A percentile compares a stretch with the other conserved stretches of the same genome.
phyloP scores from a whole-genome alignment of 495 filamentous ascomycete genomes.

The Schizothecium vesticola region DNA sequence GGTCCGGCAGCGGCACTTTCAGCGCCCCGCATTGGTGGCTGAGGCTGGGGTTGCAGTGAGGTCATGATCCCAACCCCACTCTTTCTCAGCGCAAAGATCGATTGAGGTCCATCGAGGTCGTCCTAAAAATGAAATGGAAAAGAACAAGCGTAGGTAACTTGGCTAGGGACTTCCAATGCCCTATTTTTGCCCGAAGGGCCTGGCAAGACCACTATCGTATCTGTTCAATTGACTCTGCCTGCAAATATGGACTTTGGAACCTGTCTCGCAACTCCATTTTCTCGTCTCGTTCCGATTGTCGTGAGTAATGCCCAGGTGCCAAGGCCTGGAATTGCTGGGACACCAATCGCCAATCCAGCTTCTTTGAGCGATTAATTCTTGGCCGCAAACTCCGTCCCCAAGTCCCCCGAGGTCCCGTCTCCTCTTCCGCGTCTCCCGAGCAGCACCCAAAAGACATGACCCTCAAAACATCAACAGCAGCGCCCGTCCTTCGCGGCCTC shows the following conservation, averaged over 20 bases:
- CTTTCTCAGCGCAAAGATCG: not conserved
- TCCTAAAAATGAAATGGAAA: not conserved
- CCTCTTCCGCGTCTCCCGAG: not conserved
- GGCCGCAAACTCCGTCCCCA: not conserved
- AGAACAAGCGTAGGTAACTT: not conserved
- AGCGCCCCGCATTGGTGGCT: not conserved
- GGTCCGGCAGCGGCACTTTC: not conserved
- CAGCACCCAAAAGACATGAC: not conserved
- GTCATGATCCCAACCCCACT: not conserved
- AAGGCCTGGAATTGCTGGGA: not conserved
- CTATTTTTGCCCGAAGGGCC: no score
- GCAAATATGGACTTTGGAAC: no score
- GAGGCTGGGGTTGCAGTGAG: not conserved
- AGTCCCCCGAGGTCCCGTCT: not conserved
- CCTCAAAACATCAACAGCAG: not conserved
- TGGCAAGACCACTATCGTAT: not conserved
- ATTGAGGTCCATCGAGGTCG: not conserved
- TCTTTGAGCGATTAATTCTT: slow-evolving; percentile 7
- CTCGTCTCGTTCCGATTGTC: not conserved
- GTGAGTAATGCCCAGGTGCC: not conserved
- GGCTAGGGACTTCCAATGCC: no score
- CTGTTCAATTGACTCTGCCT: not conserved
- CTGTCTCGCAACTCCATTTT: no score
- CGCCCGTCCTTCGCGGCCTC: not conserved
- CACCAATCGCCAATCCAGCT: not conserved